These are phyloP conservation scores for Podospora australis DNA, from an alignment of 495 filamentous ascomycete species.

Conservation along the genomic window DNA sequence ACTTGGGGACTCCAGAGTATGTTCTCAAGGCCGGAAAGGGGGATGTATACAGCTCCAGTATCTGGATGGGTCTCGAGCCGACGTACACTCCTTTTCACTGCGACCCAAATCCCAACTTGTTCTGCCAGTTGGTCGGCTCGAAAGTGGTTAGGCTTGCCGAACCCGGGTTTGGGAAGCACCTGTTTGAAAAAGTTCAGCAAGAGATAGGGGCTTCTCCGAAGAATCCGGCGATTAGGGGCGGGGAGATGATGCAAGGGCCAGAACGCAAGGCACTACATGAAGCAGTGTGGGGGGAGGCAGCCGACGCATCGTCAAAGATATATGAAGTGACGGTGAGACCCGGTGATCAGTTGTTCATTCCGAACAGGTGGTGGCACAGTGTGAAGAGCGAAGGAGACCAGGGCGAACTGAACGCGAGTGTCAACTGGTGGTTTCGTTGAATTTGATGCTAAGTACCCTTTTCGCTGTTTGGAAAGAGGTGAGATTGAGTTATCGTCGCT, in stretches of 20 bases:
- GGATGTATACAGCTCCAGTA: slow-evolving; percentile 76
- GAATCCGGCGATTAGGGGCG: slow-evolving; percentile 58
- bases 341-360: slow-evolving; percentile 81
- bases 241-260: slow-evolving; percentile 87
- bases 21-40: slow-evolving; percentile 57
- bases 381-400: slow-evolving; percentile 54
- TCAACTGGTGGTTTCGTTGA: slow-evolving; percentile 87
- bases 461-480: too few relatives aligned
- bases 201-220: slow-evolving; percentile 39
- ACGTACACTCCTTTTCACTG: slow-evolving; percentile 86
- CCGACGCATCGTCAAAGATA: slow-evolving; percentile 18
- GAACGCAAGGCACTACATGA: slow-evolving; percentile 61
- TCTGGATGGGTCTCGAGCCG: slow-evolving; percentile 83
- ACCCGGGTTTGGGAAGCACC: slow-evolving; percentile 50
- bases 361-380: slow-evolving; percentile 94
- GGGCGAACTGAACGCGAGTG: slow-evolving; percentile 41
- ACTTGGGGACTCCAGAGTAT: slow-evolving; percentile 58
- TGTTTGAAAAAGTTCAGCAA: slow-evolving; percentile 55
- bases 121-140: slow-evolving; percentile 69
- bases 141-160: slow-evolving; percentile 68
- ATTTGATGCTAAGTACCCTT: too few relatives aligned
- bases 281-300: slow-evolving; percentile 64
- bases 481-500: too few relatives aligned
- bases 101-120: slow-evolving; percentile 92
- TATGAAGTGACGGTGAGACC: slow-evolving; percentile 49